Evolutionary conservation across 345 rosid genomes (phyloP).

Genomic region (Pugionium dolabratum): DNA sequence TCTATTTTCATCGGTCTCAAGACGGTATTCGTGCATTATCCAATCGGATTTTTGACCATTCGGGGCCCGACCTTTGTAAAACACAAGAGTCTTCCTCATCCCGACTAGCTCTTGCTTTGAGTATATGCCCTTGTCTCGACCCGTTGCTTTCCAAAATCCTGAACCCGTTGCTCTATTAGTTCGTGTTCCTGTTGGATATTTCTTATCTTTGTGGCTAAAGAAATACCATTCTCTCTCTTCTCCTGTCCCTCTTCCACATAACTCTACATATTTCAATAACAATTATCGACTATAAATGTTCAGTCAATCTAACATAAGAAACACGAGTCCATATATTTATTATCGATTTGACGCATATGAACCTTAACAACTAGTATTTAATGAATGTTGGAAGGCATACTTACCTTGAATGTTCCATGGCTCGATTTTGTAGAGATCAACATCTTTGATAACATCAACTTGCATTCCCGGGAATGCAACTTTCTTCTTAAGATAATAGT

Average conservation of each 20-base stretch:
- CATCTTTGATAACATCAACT: slow-evolving; percentile 73
- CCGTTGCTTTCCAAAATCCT: slow-evolving; percentile 99
- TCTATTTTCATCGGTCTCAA: slow-evolving; percentile 90
- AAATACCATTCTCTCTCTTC: slow-evolving; percentile 96
- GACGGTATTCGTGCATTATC: slow-evolving; percentile 98
- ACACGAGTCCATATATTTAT: not conserved
- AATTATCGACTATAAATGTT: not conserved
- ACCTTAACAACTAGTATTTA: not conserved
- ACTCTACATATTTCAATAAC: slow-evolving; percentile 44
- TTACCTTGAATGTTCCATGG: slow-evolving; percentile 88
- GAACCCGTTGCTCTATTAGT: slow-evolving; percentile 96
- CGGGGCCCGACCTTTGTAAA: slow-evolving; percentile 92
- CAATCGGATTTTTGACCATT: slow-evolving; percentile 93
- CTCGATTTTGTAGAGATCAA: slow-evolving; percentile 79
- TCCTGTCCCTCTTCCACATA: slow-evolving; percentile 77
- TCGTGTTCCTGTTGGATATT: slow-evolving; percentile 95
- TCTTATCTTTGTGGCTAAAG: slow-evolving; percentile 95
- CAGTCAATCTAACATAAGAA: not conserved
- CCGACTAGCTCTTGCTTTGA: slow-evolving; percentile 79
- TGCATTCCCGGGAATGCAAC: slow-evolving; percentile 61
- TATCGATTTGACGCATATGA: not conserved
- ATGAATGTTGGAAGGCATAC: not conserved
- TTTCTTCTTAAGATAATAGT: slow-evolving; percentile 71
- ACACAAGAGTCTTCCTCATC: slow-evolving; percentile 94
- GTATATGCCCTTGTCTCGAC: slow-evolving; percentile 93